phyloP scores from a whole-genome alignment of 129 eudicot genomes.

The Apium graveolens region DNA sequence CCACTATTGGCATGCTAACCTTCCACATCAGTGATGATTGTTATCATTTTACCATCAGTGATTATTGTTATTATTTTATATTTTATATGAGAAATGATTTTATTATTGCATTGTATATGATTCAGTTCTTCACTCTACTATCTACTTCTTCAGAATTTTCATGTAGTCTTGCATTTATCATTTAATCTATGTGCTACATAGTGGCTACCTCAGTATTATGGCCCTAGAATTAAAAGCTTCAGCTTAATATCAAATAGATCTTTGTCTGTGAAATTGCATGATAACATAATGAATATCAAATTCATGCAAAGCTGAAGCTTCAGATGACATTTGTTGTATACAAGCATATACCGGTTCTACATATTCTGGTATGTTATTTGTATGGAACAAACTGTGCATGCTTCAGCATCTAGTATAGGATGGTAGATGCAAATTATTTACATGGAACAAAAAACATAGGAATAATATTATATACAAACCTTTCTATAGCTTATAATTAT shows the following conservation, averaged over 20 bases:
- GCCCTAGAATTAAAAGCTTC: not conserved
- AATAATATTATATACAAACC: not conserved
- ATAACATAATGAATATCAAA: not conserved
- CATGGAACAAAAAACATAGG: not conserved
- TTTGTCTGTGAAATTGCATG: not conserved
- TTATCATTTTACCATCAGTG: not conserved
- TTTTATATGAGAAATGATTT: not conserved
- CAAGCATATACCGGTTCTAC: not conserved
- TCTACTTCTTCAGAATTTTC: not conserved
- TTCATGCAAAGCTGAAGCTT: not conserved
- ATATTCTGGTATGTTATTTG: constrained; percentile 4
- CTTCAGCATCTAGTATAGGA: constrained; percentile 13
- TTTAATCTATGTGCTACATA: not conserved
- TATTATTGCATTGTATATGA: not conserved
- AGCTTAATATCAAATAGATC: not conserved
- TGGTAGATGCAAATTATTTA: constrained; percentile 23
- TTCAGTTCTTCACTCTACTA: not conserved
- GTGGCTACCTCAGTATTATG: no score
- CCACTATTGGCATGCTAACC: no score
- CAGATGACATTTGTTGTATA: not conserved
- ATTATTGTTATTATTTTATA: not conserved
- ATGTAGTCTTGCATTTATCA: not conserved
- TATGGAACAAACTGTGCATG: not conserved
- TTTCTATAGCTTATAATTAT: not conserved
- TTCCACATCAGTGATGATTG: no score